Evolutionary conservation across 768 basidiomycete species (phyloP).

Genomic region (Coprinopsis strossmayeri): DNA sequence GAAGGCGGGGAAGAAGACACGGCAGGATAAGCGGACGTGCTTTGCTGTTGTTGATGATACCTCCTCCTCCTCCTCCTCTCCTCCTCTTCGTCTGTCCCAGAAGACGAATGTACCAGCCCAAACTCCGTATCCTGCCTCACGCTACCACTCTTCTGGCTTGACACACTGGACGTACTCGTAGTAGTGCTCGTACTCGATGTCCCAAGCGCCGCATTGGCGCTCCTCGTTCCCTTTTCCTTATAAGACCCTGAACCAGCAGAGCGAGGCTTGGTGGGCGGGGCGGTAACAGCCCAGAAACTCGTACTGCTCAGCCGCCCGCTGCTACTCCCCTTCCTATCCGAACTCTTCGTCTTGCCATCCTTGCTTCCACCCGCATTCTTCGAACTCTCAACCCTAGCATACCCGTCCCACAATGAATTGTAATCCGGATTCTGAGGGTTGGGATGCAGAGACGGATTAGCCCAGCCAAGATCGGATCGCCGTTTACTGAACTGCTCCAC

Average conservation of each 20-base stretch:
- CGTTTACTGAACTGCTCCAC: slow-evolving; percentile 11
- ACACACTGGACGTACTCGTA: slow-evolving; percentile 23
- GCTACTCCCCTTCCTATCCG: slow-evolving; percentile 7
- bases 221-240: slow-evolving; percentile 12
- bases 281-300: slow-evolving; percentile 14
- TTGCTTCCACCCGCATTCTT: not conserved
- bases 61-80: slow-evolving; percentile 1
- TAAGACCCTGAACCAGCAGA: not conserved
- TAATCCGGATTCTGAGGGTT: not conserved
- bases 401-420: not conserved
- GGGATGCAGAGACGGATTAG: not conserved
- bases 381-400: not conserved
- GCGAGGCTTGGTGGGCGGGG: slow-evolving; percentile 12
- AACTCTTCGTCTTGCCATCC: slow-evolving; percentile 8
- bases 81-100: slow-evolving; percentile 6
- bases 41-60: not conserved
- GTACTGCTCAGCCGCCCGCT: slow-evolving; percentile 9
- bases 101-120: not conserved
- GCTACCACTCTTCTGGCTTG: slow-evolving; percentile 15
- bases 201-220: slow-evolving; percentile 21
- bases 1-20: not conserved
- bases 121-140: not conserved
- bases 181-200: slow-evolving; percentile 31
- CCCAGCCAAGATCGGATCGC: slow-evolving; percentile 11
- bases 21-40: slow-evolving; percentile 6